A percentile compares a stretch with the other conserved stretches of the same genome.
phyloP scores from a whole-genome alignment of 2,329 filamentous ascomycete genomes.

The Beauveria asiatica region DNA sequence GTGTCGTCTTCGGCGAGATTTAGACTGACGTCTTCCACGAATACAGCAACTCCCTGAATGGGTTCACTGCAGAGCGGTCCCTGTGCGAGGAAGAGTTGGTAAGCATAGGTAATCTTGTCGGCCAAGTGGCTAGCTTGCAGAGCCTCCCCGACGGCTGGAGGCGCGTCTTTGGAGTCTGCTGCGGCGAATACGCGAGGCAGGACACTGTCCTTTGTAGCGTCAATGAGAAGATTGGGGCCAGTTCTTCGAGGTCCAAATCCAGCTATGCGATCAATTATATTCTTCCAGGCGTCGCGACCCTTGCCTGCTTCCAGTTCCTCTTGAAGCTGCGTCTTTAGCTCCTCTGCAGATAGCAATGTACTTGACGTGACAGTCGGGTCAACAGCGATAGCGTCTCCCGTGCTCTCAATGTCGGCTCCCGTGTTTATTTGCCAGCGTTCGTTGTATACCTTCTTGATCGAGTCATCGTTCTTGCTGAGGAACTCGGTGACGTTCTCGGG shows the following conservation, averaged over 20 bases:
- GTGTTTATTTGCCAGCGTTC: slow-evolving; percentile 48
- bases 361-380: slow-evolving; percentile 52
- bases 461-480: slow-evolving; percentile 66
- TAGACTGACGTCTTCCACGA: slow-evolving; percentile 71
- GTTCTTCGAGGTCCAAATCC: slow-evolving; percentile 80
- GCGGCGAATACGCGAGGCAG: slow-evolving; percentile 60
- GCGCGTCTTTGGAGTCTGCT: slow-evolving; percentile 23
- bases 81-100: slow-evolving; percentile 83
- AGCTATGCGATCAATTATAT: slow-evolving; percentile 70
- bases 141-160: slow-evolving; percentile 37
- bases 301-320: slow-evolving; percentile 62
- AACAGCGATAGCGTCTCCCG: slow-evolving; percentile 34
- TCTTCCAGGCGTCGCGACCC: slow-evolving; percentile 65
- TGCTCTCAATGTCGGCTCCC: slow-evolving; percentile 26
- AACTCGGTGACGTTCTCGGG: slow-evolving; percentile 76
- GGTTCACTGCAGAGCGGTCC: slow-evolving; percentile 90
- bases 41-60: slow-evolving; percentile 84
- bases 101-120: slow-evolving; percentile 88
- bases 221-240: slow-evolving; percentile 84
- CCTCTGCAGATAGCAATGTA: slow-evolving; percentile 58
- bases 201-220: slow-evolving; percentile 63
- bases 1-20: slow-evolving; percentile 44
- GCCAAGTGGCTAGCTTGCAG: slow-evolving; percentile 61
- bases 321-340: slow-evolving; percentile 68
- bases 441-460: slow-evolving; percentile 71